Conservation (phyloP, 345 rosid genomes). For the Excoecaria cochinchinensis region DNA sequence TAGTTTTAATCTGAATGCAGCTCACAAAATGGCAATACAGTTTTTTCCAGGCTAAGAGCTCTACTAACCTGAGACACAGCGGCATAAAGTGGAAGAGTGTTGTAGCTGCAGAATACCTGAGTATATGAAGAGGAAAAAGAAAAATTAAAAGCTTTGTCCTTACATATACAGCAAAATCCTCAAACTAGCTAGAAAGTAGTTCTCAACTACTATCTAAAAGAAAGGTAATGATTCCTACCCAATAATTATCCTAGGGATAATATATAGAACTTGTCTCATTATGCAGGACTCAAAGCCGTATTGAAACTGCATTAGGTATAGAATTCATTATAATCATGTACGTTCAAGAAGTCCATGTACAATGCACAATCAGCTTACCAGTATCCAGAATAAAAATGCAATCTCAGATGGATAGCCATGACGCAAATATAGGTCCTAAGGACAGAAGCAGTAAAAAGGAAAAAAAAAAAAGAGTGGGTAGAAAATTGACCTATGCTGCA, state of each 20-base stretch:
- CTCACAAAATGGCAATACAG: not conserved
- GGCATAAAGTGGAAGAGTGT: conserved; percentile 85
- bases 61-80: conserved; percentile 74
- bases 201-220: conserved; percentile 3
- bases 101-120: conserved; percentile 81
- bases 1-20: not conserved
- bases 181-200: not conserved
- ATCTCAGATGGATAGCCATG: conserved; percentile 55
- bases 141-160: not conserved
- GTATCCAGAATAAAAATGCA: conserved; percentile 87
- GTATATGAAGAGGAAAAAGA: conserved; percentile 19
- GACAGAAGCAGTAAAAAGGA: too few relatives aligned
- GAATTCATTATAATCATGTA: not conserved
- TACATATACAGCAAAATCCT: too few relatives aligned
- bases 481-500: too few relatives aligned
- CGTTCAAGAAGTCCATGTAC: not conserved
- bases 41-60: not conserved
- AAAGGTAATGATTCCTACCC: conserved; percentile 47
- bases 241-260: conserved; percentile 64
- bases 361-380: conserved; percentile 38
- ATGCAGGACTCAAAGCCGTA: conserved; percentile 78
- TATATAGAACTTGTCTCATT: conserved; percentile 60
- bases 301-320: conserved; percentile 44
- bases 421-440: too few relatives aligned
- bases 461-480: too few relatives aligned